Base-by-base conservation (phyloP, 768 basidiomycete species). In the Lactarius deliciosus region DNA sequence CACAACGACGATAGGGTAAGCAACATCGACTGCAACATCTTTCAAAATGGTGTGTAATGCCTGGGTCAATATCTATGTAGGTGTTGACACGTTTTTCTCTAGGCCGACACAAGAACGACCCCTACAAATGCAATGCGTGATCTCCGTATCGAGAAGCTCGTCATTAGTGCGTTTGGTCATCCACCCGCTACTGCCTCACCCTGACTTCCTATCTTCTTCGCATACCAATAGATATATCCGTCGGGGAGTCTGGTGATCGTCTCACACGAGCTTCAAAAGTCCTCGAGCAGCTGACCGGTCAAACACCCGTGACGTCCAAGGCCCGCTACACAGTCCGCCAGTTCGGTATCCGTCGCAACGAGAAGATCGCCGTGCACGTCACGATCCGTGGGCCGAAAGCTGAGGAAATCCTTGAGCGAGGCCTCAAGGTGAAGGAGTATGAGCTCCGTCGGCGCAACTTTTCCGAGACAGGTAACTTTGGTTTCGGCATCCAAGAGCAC, bases 391-490 rank as follows among this genome's bases (percentile, higher is more conserved):
- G 96, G 34, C 96, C 96, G 72, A 99, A 99, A 82, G 96, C 96
- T 43, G 96, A 98, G 86, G 96, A 99, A 80, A 98, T 98, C 77
- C 84, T 99, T 73, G 96, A 99, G 83, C 93, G 96, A 73, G 96
- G 95, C 57, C 85, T 99, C 78, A 99, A 98, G 81, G 96, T 98
- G 75, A 99, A 99, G 86, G 96, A 99, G 82, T 98, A 99, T 85
- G 96, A 99, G 82, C 82, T 99, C 79, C 86, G 88, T 76, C 92
- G 94, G 80, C 87, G 86, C 79, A 98, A 98, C 88, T 98, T 97
- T 82, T 96, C 94, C 72, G 93, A 93, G 80, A 97, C 94, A 68
- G 96, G 96, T 65, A 98, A 98, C 90, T 99, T 99, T 77, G 96
- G 96, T 73, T 99, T 98, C 80, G 96, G 96, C 77, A 92, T 97